These are phyloP conservation scores for Tolypocladium nubicola DNA, from an alignment of 2,329 filamentous ascomycete genomes.

Conservation along the genomic window DNA sequence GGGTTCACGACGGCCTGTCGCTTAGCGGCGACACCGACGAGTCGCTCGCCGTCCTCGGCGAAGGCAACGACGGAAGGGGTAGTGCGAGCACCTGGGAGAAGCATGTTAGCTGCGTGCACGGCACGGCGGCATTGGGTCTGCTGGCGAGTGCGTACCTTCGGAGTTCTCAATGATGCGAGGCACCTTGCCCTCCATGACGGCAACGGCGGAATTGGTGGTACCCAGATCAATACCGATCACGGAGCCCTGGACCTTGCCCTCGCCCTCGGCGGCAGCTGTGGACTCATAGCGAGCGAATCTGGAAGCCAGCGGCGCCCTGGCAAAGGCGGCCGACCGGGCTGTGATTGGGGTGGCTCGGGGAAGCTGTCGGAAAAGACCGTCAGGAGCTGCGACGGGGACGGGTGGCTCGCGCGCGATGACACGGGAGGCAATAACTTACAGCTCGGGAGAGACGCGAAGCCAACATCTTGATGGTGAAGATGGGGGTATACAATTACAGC, in stretches of 20 bases:
- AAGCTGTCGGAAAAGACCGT: constrained; percentile 40
- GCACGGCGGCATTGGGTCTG: neutral
- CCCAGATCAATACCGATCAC: constrained; percentile 98
- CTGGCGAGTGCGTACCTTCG: constrained; percentile 51
- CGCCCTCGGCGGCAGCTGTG: constrained; percentile 35
- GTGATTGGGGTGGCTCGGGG: constrained; percentile 63
- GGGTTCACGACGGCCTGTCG: constrained; percentile 97
- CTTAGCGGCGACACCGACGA: constrained; percentile 96
- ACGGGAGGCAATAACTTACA: constrained; percentile 43
- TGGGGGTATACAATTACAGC: constrained; percentile 23
- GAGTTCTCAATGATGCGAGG: constrained; percentile 97
- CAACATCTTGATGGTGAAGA: constrained; percentile 49
- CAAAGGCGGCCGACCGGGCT: constrained; percentile 54
- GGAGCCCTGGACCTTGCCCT: constrained; percentile 77
- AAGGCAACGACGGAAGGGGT: constrained; percentile 83
- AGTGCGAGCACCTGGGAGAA: constrained; percentile 23
- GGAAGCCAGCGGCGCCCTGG: constrained; percentile 60
- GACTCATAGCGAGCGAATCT: constrained; percentile 72
- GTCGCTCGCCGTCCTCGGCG: constrained; percentile 86
- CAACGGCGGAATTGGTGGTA: constrained; percentile 96
- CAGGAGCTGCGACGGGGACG: constrained; percentile 7
- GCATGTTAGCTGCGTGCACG: neutral
- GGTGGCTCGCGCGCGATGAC: neutral
- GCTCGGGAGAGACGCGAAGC: constrained; percentile 62
- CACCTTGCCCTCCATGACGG: constrained; percentile 92